Base-by-base conservation (phyloP, 768 basidiomycete species). In the Boletellus ananas region DNA sequence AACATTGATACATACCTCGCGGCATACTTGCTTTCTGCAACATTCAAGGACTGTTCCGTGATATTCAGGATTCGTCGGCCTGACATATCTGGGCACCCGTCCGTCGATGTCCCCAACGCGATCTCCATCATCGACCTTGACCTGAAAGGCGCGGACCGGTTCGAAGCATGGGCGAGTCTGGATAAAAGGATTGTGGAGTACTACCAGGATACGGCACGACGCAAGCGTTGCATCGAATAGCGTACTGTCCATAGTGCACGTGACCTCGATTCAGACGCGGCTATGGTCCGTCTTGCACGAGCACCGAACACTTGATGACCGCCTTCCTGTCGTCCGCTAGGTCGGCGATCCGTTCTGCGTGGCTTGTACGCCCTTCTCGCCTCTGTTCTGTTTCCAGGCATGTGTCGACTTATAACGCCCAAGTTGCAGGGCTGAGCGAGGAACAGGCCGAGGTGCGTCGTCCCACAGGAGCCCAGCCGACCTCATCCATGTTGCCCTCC, bases 31-130 rank as follows among this genome's bases (percentile, higher is more conserved):
- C 83, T 97, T 45, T 92, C 92, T 5, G 91, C 91, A 21, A 89
- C 90, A 6, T 93, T 99, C 78, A 99, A 99, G 66, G 95, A 99
- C 67, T 99, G 95, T 70, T 96, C 94, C 1, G 50, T 87, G 46
- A 80, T 87, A 47, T 53, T 85, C 34, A 71, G 74, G 18, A 52
- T 59, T 42, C 43, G 37, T 50, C 56, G 41, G 13, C 41, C 57
- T 10, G 49, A 51, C 25, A 27, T 18, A 16, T 37, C 39, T 42
- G 47, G 40, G 12, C 16, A 20, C 60, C 72, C 41, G 67, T 78
- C 52, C 51, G 71, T 36, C 25, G 46, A 34, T 39, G 49, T 43
- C 34, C 51, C 47, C 67, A 70, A 51, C 58, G 68, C 70, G 16
- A 75, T 89, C 23, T 84, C 79, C 27, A 71, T 93, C 33, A 90